phyloP scores from a whole-genome alignment of 495 filamentous ascomycete genomes.

The Neurospora tetrasperma region DNA sequence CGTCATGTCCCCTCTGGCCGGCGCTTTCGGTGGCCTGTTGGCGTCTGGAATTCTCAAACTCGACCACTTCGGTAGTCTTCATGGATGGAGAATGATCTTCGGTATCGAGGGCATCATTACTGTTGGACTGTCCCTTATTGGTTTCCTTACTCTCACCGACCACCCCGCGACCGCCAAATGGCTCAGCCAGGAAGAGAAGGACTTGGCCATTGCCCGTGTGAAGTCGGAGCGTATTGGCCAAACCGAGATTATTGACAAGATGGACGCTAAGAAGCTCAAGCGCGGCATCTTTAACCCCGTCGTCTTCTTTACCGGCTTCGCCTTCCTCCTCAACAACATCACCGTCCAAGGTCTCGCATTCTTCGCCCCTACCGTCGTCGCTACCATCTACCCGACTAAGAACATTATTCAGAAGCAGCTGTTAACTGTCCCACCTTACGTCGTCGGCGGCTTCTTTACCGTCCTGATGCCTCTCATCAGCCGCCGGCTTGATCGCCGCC shows the following conservation, averaged over 20 bases:
- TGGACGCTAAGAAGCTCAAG: constrained; percentile 49
- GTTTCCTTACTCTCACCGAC: constrained; percentile 50
- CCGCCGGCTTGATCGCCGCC: constrained; percentile 46
- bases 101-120: constrained; percentile 55
- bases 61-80: constrained; percentile 36
- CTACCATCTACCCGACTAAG: constrained; percentile 52
- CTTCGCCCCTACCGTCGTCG: constrained; percentile 63
- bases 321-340: constrained; percentile 63
- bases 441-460: constrained; percentile 58
- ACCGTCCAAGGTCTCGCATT: constrained; percentile 69
- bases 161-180: constrained; percentile 49
- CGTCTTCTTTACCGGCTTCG: constrained; percentile 44
- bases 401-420: constrained; percentile 43
- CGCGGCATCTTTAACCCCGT: constrained; percentile 21
- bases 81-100: constrained; percentile 58
- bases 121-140: constrained; percentile 40
- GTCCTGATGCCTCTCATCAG: constrained; percentile 50
- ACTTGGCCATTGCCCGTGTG: constrained; percentile 42
- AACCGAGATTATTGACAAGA: constrained; percentile 55
- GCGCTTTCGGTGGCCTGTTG: constrained; percentile 60
- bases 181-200: constrained; percentile 46
- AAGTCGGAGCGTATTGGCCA: constrained; percentile 55
- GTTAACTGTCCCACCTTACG: constrained; percentile 61
- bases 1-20: constrained; percentile 58
- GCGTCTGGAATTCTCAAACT: constrained; percentile 51